A percentile compares a stretch with the other conserved stretches of the same genome.
These are phyloP conservation scores for Phytopythium cucurbitacearum DNA, from an alignment of 352 stramenopile genomes.

Conservation along the genomic window DNA sequence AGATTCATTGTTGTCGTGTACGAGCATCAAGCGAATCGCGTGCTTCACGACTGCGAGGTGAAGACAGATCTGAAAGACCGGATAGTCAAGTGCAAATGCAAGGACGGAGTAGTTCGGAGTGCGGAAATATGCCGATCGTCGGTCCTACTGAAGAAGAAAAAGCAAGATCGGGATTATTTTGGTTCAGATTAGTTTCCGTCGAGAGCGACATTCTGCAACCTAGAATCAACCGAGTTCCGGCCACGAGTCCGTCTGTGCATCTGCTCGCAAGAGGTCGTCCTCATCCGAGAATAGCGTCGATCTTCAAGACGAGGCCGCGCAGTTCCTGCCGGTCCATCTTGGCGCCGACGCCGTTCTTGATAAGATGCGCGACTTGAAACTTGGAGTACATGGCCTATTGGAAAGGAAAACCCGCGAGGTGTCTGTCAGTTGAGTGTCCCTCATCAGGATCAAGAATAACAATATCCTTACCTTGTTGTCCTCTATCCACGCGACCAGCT, in stretches of 20 bases:
- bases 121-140: too few species aligned
- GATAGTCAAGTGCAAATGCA: too few species aligned
- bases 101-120: too few species aligned
- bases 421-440: background rate
- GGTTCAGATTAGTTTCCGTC: too few species aligned
- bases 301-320: slow-evolving; percentile 53
- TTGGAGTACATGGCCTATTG: slow-evolving; percentile 55
- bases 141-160: too few species aligned
- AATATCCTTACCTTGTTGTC: slow-evolving; percentile 51
- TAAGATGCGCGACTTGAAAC: slow-evolving; percentile 49
- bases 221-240: too few species aligned
- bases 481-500: slow-evolving; percentile 82
- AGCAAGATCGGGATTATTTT: too few species aligned
- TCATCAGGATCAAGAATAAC: background rate
- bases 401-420: background rate
- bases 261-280: background rate
- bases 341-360: slow-evolving; percentile 62
- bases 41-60: too few species aligned
- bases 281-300: slow-evolving; percentile 49
- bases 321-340: slow-evolving; percentile 48
- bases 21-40: too few species aligned
- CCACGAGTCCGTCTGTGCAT: background rate
- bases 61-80: too few species aligned
- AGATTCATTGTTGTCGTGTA: too few species aligned
- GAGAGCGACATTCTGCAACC: too few species aligned